These are phyloP conservation scores for Asterochloris sp. DNA, from an alignment of 139 green algal species.

Conservation along the genomic window DNA sequence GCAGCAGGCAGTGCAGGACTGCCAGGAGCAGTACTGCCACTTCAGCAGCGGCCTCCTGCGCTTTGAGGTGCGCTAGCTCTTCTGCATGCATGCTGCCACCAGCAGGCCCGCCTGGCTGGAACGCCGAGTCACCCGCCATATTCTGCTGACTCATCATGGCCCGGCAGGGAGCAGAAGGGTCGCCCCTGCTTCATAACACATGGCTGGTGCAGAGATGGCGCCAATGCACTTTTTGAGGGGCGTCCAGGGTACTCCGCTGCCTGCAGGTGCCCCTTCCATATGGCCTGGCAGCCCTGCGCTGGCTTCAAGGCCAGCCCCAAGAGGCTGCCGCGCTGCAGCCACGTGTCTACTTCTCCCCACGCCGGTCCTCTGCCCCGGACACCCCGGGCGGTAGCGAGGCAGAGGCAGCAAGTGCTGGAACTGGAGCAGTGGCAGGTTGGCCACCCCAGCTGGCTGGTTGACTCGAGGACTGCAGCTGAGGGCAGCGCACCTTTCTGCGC, in stretches of 20 bases:
- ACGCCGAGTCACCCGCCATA: background rate
- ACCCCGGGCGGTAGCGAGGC: slow-evolving; percentile 48
- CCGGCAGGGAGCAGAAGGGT: background rate
- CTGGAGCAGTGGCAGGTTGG: slow-evolving; percentile 46
- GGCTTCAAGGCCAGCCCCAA: slow-evolving; percentile 40
- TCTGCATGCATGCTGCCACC: background rate
- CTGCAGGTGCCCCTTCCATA: slow-evolving; percentile 37
- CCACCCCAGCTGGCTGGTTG: background rate
- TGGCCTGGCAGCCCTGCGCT: slow-evolving; percentile 27
- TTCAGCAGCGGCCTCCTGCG: slow-evolving; percentile 34
- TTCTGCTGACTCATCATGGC: background rate
- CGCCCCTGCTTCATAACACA: background rate
- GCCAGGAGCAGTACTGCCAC: background rate
- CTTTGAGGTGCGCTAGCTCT: slow-evolving; percentile 24
- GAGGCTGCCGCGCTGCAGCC: slow-evolving; percentile 19
- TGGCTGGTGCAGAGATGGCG: background rate
- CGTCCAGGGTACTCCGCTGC: background rate
- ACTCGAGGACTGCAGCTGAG: background rate
- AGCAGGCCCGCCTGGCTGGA: background rate
- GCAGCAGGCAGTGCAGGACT: slow-evolving; percentile 5
- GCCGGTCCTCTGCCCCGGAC: slow-evolving; percentile 63
- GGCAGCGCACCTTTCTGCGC: background rate
- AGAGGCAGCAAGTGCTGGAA: slow-evolving; percentile 38
- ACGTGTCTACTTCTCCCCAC: slow-evolving; percentile 71
- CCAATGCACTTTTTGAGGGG: background rate